Evolutionary conservation across 2,329 filamentous ascomycete species (phyloP), one percentile per base, ranked within the genome.

Genomic region (Albophoma yamanashiensis): DNA sequence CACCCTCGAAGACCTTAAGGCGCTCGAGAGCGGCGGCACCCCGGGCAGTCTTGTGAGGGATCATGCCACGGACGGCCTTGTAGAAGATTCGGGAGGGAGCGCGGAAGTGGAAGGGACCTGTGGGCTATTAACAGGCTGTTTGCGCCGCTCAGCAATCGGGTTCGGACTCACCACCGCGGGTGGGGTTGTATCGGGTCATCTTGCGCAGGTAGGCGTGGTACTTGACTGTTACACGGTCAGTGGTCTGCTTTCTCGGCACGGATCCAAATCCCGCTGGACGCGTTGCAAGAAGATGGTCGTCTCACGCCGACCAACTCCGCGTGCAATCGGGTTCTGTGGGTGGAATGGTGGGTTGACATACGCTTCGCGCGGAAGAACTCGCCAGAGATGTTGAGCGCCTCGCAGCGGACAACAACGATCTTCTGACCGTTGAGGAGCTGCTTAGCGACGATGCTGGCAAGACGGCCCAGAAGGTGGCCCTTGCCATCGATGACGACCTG

Each of bases 301-400:
- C 34, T 20, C 6, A 34, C 34, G 56, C 38, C 43, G 17, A 39
- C 20, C 31, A 27, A 43, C 4, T 36, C 36, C 17, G 50, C 34
- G 20, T 15, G 17, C 11, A 3, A 22, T 55, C 52, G 38, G 22
- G 15, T 39, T 38, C 67, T 55, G 40, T 22, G 56, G 56, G 57
- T 53, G 59, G 53, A 45, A 58, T 43, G 60, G 60, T 63, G 60
- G 62, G 61, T 57, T 20, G 62, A 96, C 93, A 81, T 96, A 99
- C 94, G 89, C 89, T 99, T 99, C 72, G 93, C 88, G 80, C 94
- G 92, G 90, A 99, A 99, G 91, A 99, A 99, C 86, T 97, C 94
- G 83, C 94, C 94, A 71, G 94, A 99, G 87, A 99, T 99, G 89
- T 99, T 99, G 80, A 99, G 88, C 74, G 91, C 92, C 84, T 99